These are phyloP conservation scores for Fomes fomentarius DNA, from an alignment of 1,284 basidiomycete species.

Conservation along the genomic window DNA sequence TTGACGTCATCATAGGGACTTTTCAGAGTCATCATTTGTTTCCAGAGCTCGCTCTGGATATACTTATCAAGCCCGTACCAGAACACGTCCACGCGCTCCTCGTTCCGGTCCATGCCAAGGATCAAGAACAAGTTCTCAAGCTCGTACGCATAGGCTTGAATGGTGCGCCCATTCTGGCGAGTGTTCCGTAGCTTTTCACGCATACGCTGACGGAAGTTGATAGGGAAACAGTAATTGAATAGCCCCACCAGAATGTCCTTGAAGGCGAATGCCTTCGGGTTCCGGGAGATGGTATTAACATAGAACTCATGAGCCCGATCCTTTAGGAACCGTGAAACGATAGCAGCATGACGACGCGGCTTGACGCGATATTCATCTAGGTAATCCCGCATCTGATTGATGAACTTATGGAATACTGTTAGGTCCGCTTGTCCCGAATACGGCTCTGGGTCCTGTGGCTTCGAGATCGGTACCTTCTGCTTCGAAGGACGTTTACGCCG, in stretches of 20 bases:
- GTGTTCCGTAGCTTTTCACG: background rate
- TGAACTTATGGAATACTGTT: background rate
- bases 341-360: background rate
- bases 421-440: background rate
- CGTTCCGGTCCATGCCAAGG: conserved; percentile 33
- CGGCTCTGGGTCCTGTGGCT: background rate
- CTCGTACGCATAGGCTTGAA: conserved; percentile 30
- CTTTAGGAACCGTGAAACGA: conserved; percentile 22
- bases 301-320: conserved; percentile 43
- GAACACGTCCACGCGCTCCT: conserved; percentile 34
- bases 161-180: background rate
- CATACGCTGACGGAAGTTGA: conserved; percentile 32
- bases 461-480: background rate
- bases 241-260: conserved; percentile 36
- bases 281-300: conserved; percentile 31
- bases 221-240: conserved; percentile 46
- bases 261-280: conserved; percentile 22
- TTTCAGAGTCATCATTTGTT: conserved; percentile 29
- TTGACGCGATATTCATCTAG: background rate
- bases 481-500: background rate
- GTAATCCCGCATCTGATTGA: background rate
- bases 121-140: conserved; percentile 35
- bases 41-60: conserved; percentile 36
- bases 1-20: conserved; percentile 11
- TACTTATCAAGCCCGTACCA: conserved; percentile 35